Evolutionary conservation across 2,329 filamentous ascomycete genomes (phyloP), one percentile per base, ranked within the genome.

Genomic region (Talaromyces piceae): DNA sequence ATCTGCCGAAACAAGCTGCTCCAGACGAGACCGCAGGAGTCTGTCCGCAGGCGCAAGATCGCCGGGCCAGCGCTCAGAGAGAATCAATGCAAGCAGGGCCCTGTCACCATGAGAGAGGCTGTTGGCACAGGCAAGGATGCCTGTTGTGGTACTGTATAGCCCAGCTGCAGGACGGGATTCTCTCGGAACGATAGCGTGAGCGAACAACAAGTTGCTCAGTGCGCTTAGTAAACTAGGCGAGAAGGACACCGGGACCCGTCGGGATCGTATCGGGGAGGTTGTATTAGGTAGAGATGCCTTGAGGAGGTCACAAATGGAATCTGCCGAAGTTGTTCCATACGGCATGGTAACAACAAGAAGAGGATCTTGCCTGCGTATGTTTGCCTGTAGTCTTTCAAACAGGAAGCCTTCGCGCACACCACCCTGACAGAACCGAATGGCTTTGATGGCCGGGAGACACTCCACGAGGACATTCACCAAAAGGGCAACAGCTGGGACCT

Each of bases 371-470:
- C 82, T 78, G 50, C 86, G 80, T 13, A 86, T 67, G 0, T 75
- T 64, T 0, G 67, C 58, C 0, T 81, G 75, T 9, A 95, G 77
- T 54, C 77, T 83, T 68, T 87, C 82, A 70, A 88, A 89, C 33
- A 95, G 72, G 41, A 83, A 83, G 0, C 91, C 91, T 68, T 95
- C 90, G 37, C 90, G 77, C 55, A 95, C 91, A 6, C 90, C 91
- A 18, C 91, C 88, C 59, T 88, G 85, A 63, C 89, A 94, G 68
- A 95, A 96, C 1, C 84, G 85, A 2, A 91, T 87, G 22, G 80
- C 77, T 41, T 81, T 80, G 58, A 95, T 84, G 41, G 76, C 76
- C 3, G 87, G 87, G 2, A 95, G 76, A 1, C 83, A 80, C 37
- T 79, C 73, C 27, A 85, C 75, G 13, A 96, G 78, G 16, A 87